Conservation (phyloP, 2,329 filamentous ascomycete species). For the Penicillium brasilianum region DNA sequence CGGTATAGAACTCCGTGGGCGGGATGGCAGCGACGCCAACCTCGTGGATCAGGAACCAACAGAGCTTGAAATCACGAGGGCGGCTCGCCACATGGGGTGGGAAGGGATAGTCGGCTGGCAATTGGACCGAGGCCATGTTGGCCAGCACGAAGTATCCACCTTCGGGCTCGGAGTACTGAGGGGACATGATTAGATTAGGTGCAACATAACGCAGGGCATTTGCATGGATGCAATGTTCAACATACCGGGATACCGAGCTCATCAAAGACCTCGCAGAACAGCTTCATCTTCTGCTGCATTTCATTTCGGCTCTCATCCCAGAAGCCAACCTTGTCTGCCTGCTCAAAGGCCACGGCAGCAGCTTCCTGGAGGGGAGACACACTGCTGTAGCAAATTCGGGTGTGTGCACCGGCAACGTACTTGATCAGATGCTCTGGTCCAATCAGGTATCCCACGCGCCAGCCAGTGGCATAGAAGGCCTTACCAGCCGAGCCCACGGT, state of each 20-base stretch:
- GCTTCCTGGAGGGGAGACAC: constrained; percentile 95
- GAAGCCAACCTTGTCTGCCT: constrained; percentile 83
- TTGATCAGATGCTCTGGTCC: constrained; percentile 87
- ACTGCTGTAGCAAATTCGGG: constrained; percentile 92
- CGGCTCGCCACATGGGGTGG: constrained; percentile 84
- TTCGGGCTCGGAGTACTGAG: constrained; percentile 82
- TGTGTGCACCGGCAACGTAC: constrained; percentile 90
- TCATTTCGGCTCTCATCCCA: constrained; percentile 83
- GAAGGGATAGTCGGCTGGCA: constrained; percentile 85
- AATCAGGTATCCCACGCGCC: constrained; percentile 95
- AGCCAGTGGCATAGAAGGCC: constrained; percentile 97
- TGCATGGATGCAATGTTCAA: background rate
- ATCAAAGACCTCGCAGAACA: constrained; percentile 81
- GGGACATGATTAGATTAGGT: constrained; percentile 7
- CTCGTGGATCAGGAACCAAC: constrained; percentile 97
- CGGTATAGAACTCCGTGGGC: constrained; percentile 95
- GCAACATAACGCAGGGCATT: background rate
- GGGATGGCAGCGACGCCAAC: constrained; percentile 94
- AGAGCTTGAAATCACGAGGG: constrained; percentile 90
- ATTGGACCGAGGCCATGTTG: constrained; percentile 84
- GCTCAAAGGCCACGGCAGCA: constrained; percentile 88
- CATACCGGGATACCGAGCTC: constrained; percentile 71
- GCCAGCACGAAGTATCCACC: constrained; percentile 97
- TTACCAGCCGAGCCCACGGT: constrained; percentile 97
- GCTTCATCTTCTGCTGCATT: constrained; percentile 87